Evolutionary conservation across 2,329 filamentous ascomycete genomes (phyloP).

Genomic region (Didymella lethalis): DNA sequence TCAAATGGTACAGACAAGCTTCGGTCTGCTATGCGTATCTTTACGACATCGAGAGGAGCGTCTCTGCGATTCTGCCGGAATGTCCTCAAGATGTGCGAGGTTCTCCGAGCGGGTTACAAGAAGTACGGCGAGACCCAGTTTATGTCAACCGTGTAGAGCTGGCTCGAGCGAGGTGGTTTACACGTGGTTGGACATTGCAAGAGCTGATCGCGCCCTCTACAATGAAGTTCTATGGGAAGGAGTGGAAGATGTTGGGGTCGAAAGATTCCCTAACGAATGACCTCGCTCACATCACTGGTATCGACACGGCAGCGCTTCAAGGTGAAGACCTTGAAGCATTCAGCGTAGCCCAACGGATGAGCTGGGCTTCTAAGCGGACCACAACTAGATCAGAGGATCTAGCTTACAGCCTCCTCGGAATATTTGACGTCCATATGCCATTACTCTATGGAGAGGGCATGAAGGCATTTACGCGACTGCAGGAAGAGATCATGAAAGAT

Average conservation of each 20-base stretch:
- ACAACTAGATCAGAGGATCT: not conserved
- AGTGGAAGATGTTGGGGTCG: too few species aligned
- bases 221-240: not conserved
- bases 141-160: not conserved
- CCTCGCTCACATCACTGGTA: not conserved
- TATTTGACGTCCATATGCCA: constrained; percentile 1
- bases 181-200: not conserved
- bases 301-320: not conserved
- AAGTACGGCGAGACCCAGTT: too few species aligned
- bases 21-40: constrained; percentile 19
- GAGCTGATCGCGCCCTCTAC: not conserved
- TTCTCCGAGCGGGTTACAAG: too few species aligned
- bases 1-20: constrained; percentile 17
- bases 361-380: not conserved
- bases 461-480: not conserved
- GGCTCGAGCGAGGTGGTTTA: not conserved
- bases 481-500: constrained; percentile 5
- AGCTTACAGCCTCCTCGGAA: not conserved
- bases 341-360: not conserved
- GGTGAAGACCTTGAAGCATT: not conserved
- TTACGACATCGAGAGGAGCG: not conserved
- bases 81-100: too few species aligned
- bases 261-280: not conserved
- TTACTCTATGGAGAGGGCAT: not conserved
- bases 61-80: too few species aligned